Evolutionary conservation across 345 rosid genomes (phyloP).

Genomic region (Eutrema heterophyllum): DNA sequence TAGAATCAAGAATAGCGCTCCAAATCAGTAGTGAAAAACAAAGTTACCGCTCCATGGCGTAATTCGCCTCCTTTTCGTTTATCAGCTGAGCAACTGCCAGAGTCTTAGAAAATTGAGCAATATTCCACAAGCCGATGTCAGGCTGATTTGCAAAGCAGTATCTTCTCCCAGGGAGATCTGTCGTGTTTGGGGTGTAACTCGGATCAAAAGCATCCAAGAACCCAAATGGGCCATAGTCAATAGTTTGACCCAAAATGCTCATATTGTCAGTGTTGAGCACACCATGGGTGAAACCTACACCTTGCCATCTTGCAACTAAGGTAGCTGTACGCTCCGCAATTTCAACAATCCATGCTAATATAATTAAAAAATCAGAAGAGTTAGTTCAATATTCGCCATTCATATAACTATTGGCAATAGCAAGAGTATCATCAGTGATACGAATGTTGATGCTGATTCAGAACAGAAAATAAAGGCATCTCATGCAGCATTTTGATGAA

Average conservation of each 20-base stretch:
- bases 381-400: constrained; percentile 10
- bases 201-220: constrained; percentile 99
- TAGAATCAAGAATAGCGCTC: neutral
- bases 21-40: neutral
- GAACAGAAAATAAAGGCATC: neutral
- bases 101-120: constrained; percentile 74
- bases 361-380: constrained; percentile 5
- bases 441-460: neutral
- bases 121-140: constrained; percentile 89
- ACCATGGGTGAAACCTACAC: constrained; percentile 97
- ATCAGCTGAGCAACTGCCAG: constrained; percentile 69
- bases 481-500: neutral
- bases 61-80: constrained; percentile 73
- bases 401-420: neutral
- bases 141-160: constrained; percentile 98
- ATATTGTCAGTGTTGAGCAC: constrained; percentile 97
- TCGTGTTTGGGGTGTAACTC: constrained; percentile 92
- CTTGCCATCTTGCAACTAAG: constrained; percentile 89
- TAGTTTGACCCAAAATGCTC: constrained; percentile 94
- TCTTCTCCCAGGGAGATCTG: constrained; percentile 97
- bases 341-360: constrained; percentile 91
- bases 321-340: constrained; percentile 88
- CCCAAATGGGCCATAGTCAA: constrained; percentile 98
- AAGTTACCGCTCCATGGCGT: constrained; percentile 90
- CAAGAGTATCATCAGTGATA: neutral